Evolutionary conservation across 2,329 filamentous ascomycete genomes (phyloP).

Genomic region (Delphinella strobiligena): DNA sequence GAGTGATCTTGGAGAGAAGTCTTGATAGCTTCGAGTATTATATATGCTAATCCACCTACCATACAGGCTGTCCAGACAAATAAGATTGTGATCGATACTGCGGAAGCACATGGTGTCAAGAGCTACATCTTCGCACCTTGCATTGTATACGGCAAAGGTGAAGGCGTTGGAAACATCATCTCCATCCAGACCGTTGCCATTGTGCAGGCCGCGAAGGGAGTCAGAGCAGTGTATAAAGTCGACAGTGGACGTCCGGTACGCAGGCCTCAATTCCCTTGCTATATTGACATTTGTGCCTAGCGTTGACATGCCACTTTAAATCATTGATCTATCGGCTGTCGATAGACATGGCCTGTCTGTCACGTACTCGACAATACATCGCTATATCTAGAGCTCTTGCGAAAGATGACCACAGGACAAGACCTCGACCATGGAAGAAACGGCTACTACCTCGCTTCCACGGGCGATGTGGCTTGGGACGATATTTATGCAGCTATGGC

Average conservation of each 20-base stretch:
- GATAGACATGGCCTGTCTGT: conserved; percentile 42
- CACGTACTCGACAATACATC: conserved; percentile 37
- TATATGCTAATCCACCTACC: too few relatives aligned
- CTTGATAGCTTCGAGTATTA: neutral
- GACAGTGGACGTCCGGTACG: conserved; percentile 27
- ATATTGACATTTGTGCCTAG: conserved; percentile 1
- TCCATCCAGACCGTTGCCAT: conserved; percentile 41
- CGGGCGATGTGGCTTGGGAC: conserved; percentile 38
- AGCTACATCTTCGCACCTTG: conserved; percentile 44
- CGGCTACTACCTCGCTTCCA: conserved; percentile 40
- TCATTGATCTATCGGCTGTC: neutral
- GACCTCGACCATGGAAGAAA: conserved; percentile 28
- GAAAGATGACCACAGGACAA: conserved; percentile 29
- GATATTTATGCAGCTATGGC: conserved; percentile 39
- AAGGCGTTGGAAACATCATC: conserved; percentile 39
- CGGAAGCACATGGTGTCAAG: conserved; percentile 30
- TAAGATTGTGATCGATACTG: conserved; percentile 30
- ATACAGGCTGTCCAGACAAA: conserved; percentile 30
- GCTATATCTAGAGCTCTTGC: conserved; percentile 35
- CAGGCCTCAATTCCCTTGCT: neutral
- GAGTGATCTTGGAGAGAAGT: too few relatives aligned
- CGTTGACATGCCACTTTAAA: neutral
- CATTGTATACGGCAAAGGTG: conserved; percentile 38
- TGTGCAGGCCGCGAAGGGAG: conserved; percentile 32
- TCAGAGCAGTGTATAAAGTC: conserved; percentile 30